Evolutionary conservation across 1,139 yeast genomes (phyloP).

Genomic region (Nakaseomyces kungkrabaensis): DNA sequence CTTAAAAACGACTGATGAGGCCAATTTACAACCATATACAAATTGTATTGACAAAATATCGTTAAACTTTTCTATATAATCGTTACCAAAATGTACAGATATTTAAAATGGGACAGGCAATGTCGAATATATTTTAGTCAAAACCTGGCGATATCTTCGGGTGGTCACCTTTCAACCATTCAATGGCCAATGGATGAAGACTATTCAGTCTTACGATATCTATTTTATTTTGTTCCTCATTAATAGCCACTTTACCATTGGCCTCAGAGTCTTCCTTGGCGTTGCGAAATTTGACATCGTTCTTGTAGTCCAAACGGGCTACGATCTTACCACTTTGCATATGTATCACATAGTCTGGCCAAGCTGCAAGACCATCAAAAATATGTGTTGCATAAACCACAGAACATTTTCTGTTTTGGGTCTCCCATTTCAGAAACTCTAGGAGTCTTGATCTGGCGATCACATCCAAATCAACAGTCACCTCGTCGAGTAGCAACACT

Average conservation of each 20-base stretch:
- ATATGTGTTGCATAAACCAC: constrained; percentile 92
- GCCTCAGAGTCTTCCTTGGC: constrained; percentile 12
- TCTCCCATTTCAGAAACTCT: constrained; percentile 60
- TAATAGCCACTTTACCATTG: constrained; percentile 9
- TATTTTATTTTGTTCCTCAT: constrained; percentile 18
- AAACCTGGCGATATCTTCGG: constrained; percentile 7
- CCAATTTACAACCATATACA: no score
- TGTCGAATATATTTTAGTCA: no score
- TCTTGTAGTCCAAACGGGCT: constrained; percentile 26
- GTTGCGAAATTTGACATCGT: constrained; percentile 29
- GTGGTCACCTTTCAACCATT: constrained; percentile 50
- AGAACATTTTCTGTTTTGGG: constrained; percentile 53
- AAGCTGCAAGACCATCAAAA: constrained; percentile 80
- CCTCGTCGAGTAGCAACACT: constrained; percentile 77
- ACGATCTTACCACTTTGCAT: constrained; percentile 54
- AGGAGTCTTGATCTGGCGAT: constrained; percentile 72
- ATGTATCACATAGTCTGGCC: constrained; percentile 87
- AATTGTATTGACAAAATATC: no score
- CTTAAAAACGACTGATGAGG: no score
- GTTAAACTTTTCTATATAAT: no score
- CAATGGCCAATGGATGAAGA: constrained; percentile 60
- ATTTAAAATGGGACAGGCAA: no score
- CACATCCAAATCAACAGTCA: constrained; percentile 91
- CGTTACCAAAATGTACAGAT: no score
- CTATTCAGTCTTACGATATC: constrained; percentile 41